phyloP scores from a whole-genome alignment of 352 stramenopile species.

The Phytophthora parvispora region DNA sequence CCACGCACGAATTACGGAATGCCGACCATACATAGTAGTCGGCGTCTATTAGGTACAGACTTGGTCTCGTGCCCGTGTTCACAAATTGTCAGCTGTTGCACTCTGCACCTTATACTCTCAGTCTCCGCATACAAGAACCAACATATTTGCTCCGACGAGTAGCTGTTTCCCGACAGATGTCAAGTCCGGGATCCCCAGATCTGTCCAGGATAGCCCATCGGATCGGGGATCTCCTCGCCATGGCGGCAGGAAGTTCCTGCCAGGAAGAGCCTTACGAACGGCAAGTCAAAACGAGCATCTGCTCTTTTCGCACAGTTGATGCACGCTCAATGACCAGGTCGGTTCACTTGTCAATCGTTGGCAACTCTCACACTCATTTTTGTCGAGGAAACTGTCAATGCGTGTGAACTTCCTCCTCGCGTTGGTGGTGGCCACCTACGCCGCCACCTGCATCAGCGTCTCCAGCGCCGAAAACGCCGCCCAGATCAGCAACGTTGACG shows the following conservation, averaged over 20 bases:
- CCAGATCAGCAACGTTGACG: neutral
- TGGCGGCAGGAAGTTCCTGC: no score
- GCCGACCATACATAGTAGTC: no score
- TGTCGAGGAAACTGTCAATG: neutral
- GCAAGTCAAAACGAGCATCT: neutral
- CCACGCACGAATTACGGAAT: no score
- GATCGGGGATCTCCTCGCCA: neutral
- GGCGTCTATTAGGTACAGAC: no score
- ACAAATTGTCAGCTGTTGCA: no score
- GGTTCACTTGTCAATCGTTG: neutral
- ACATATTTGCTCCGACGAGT: neutral
- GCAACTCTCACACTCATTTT: neutral
- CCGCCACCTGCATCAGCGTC: slow-evolving; percentile 5
- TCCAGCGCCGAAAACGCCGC: slow-evolving; percentile 6
- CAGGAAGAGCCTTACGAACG: neutral
- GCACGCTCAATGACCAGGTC: neutral
- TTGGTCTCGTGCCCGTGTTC: no score
- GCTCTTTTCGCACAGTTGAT: neutral
- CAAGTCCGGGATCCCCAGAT: neutral
- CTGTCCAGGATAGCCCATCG: neutral
- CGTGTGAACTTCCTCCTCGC: neutral
- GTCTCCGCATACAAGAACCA: no score
- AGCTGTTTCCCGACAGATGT: neutral
- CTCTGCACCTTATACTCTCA: no score
- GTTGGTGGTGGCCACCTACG: slow-evolving; percentile 6